Evolutionary conservation across 805 yeast species (phyloP).

Genomic region (Kluyveromyces starmeri): DNA sequence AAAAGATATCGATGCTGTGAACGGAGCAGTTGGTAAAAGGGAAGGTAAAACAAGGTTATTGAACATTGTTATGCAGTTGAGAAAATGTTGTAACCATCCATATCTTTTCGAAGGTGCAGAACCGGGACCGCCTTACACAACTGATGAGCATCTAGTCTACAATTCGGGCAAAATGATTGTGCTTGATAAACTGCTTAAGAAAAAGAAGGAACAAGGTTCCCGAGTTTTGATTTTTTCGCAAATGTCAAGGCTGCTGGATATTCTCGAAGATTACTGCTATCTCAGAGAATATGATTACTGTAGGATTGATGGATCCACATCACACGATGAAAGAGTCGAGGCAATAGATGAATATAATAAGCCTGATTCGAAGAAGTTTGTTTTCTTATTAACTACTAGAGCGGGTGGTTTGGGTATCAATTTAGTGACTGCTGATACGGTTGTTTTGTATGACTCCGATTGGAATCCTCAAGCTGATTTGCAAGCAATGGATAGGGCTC

Average conservation of each 20-base stretch:
- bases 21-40: conserved; percentile 89
- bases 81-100: conserved; percentile 97
- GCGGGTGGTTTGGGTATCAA: conserved; percentile 97
- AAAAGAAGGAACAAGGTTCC: conserved; percentile 68
- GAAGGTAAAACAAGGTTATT: conserved; percentile 87
- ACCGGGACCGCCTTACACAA: conserved; percentile 96
- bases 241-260: conserved; percentile 85
- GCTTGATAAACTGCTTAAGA: conserved; percentile 70
- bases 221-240: conserved; percentile 88
- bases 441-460: conserved; percentile 81
- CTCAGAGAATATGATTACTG: conserved; percentile 80
- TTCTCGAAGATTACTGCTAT: conserved; percentile 84
- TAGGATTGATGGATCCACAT: conserved; percentile 88
- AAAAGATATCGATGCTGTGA: conserved; percentile 92
- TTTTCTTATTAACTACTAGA: conserved; percentile 82
- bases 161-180: conserved; percentile 90
- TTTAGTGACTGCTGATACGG: conserved; percentile 85
- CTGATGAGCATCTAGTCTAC: conserved; percentile 86
- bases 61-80: conserved; percentile 91
- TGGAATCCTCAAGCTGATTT: conserved; percentile 98
- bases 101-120: conserved; percentile 98
- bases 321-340: conserved; percentile 84
- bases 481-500: conserved; percentile 98
- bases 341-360: conserved; percentile 89
- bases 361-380: conserved; percentile 73